Base-by-base conservation (phyloP, 768 basidiomycete genomes). In the Zangia roseola region DNA sequence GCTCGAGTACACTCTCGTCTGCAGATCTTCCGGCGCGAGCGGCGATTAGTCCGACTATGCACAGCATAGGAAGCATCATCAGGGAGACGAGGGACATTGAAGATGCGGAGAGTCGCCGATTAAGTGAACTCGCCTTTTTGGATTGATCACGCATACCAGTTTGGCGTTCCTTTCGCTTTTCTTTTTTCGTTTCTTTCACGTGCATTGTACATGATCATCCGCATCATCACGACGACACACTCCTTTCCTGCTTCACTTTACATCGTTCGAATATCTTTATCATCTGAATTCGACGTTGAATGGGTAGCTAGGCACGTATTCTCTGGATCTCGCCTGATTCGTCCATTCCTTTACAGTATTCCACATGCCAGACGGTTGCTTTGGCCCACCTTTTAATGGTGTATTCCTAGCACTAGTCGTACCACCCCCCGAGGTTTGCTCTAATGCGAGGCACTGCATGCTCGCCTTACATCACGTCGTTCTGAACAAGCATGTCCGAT, bases 71-170 rank as follows among this genome's bases (percentile, higher is more conserved):
- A 39, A 81, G 73, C 47, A 86, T 90, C 44, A 42, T 81, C 50
- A 43, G 71, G 28, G 74, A 82, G 68, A 69, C 78, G 45, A 73
- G 58, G 40, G 68, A 64, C 34, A 87, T 89, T 34, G 71, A 78
- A 61, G 85, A 90, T 52, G 83, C 80, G 10, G 87, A 90, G 72
- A 76, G 74, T 53, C 71, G 86, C 65, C 70, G 84, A 64, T 69
- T 88, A 73, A 81, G 82, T 37, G 87, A 90, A 70, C 62, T 86
- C 58, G 86, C 86, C 45, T 90, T 88, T 61, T 67, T 86, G 60
- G 55, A 69, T 53, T 68, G 64, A 68, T 50, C 25, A 44, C 19
- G 35, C 46, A 13, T 38, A 16, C 41, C 28, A 20, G 20, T 26
- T 14, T 37, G 24, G 30, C 20, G 30, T 36, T 26, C 30, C 12